These are phyloP conservation scores for Agarophyton chilense DNA, from an alignment of 23 red algal genomes.

Conservation along the genomic window DNA sequence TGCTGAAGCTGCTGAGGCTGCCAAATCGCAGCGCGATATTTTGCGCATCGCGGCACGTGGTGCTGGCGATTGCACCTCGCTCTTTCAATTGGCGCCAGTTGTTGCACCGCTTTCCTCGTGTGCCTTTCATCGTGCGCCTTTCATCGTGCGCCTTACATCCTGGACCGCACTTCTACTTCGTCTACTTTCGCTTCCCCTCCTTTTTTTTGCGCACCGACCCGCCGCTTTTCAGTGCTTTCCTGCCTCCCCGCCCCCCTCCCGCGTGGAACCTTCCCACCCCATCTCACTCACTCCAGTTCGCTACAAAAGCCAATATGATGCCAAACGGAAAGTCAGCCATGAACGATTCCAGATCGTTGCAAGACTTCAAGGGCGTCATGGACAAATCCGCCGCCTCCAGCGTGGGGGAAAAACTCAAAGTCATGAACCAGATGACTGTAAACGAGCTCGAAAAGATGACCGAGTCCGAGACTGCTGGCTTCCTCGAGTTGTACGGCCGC, in stretches of 20 bases:
- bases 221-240: not conserved
- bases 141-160: not conserved
- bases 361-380: constrained; percentile 78
- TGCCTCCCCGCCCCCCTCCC: not conserved
- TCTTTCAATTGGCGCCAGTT: too few species aligned
- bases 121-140: too few species aligned
- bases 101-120: too few species aligned
- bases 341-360: constrained; percentile 44
- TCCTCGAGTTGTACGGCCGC: constrained; percentile 82
- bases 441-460: constrained; percentile 74
- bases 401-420: constrained; percentile 59
- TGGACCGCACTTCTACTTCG: not conserved
- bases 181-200: not conserved
- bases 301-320: not conserved
- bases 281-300: not conserved
- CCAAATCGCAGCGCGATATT: too few species aligned
- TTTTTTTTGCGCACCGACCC: not conserved
- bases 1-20: too few species aligned
- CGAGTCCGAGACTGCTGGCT: constrained; percentile 81
- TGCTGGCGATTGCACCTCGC: too few species aligned
- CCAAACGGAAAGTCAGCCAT: not conserved
- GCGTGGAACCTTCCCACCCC: not conserved
- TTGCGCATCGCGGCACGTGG: too few species aligned
- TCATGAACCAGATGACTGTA: constrained; percentile 51
- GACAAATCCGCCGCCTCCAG: constrained; percentile 65